Conservation (phyloP, 2,329 filamentous ascomycete species). For the Ceratocystis lukuohia region DNA sequence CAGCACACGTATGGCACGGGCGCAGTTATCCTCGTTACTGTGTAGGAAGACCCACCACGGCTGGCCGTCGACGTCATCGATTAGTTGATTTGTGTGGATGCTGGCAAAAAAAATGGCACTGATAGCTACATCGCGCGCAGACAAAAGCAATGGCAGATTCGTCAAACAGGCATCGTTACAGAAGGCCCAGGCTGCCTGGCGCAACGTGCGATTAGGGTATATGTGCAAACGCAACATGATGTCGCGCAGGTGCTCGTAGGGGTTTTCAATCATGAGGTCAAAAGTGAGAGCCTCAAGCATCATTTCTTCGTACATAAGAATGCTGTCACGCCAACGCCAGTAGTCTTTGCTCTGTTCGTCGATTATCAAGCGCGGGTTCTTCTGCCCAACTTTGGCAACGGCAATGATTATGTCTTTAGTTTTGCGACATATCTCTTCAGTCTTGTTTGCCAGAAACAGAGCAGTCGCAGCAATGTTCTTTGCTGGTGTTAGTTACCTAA, state of each 20-base stretch:
- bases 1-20: slow-evolving; percentile 63
- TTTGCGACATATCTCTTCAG: slow-evolving; percentile 91
- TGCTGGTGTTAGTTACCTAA: not conserved
- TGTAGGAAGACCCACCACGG: slow-evolving; percentile 79
- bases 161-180: slow-evolving; percentile 84
- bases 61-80: slow-evolving; percentile 61
- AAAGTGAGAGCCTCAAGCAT: slow-evolving; percentile 89
- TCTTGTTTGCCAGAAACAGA: slow-evolving; percentile 90
- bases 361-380: slow-evolving; percentile 76
- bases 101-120: slow-evolving; percentile 78
- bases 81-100: slow-evolving; percentile 56
- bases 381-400: slow-evolving; percentile 87
- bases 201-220: slow-evolving; percentile 65
- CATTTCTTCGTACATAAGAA: slow-evolving; percentile 80
- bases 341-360: slow-evolving; percentile 98
- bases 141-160: slow-evolving; percentile 67
- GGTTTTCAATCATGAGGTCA: slow-evolving; percentile 79
- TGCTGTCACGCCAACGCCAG: slow-evolving; percentile 93
- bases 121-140: slow-evolving; percentile 68
- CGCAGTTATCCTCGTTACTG: slow-evolving; percentile 56
- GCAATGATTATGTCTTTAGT: slow-evolving; percentile 90
- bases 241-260: slow-evolving; percentile 72
- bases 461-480: slow-evolving; percentile 77
- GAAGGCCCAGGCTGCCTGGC: slow-evolving; percentile 86
- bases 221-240: slow-evolving; percentile 61